Conservation (phyloP, 306 rosid genomes). For the Rosa chinensis region DNA sequence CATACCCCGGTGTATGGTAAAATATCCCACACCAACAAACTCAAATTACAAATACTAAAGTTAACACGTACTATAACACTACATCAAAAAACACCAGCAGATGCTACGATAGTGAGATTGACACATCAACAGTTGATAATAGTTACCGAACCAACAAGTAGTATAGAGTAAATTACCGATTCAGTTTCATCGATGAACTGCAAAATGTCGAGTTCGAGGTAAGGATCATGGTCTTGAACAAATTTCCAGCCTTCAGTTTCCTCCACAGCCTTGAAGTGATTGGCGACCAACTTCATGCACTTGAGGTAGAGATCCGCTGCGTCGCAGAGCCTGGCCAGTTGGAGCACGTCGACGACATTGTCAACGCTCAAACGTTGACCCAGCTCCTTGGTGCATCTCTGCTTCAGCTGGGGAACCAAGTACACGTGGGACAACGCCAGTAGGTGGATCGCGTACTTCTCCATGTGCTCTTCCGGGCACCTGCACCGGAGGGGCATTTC, state of each 20-base stretch:
- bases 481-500: constrained; percentile 35
- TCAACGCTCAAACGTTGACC: constrained; percentile 55
- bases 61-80: background rate
- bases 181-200: constrained; percentile 84
- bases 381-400: constrained; percentile 56
- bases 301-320: constrained; percentile 86
- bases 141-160: no score
- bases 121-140: background rate
- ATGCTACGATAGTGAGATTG: background rate
- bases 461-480: constrained; percentile 63
- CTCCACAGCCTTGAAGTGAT: constrained; percentile 68
- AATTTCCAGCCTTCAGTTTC: constrained; percentile 86
- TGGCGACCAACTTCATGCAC: constrained; percentile 61
- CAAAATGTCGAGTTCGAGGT: constrained; percentile 79
- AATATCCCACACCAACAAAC: background rate
- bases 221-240: constrained; percentile 69
- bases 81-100: no score
- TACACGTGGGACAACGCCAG: constrained; percentile 85
- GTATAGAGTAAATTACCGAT: constrained; percentile 36
- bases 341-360: constrained; percentile 82
- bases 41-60: background rate
- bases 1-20: no score
- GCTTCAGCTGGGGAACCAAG: constrained; percentile 76
- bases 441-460: constrained; percentile 72
- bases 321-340: constrained; percentile 84